phyloP scores from a whole-genome alignment of 495 filamentous ascomycete genomes.

The Neurospora sublineolata region DNA sequence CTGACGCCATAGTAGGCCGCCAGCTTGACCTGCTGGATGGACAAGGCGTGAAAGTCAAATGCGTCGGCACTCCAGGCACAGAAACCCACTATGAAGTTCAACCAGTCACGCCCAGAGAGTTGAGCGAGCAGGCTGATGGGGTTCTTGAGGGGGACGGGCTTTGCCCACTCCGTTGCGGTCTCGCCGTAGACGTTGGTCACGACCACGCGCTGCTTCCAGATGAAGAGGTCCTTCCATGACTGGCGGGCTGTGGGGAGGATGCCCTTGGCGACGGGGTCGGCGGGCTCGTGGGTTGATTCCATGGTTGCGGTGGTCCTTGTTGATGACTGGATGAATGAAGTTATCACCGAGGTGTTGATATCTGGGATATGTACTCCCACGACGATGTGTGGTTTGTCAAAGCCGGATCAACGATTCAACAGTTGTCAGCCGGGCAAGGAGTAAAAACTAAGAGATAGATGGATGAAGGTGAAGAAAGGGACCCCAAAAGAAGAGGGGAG shows the following conservation, averaged over 20 bases:
- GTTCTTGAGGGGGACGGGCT: constrained; percentile 46
- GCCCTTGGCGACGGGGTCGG: constrained; percentile 49
- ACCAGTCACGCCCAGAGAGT: constrained; percentile 45
- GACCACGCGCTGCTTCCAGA: constrained; percentile 54
- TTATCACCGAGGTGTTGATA: background rate
- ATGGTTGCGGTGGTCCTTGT: background rate
- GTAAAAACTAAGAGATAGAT: background rate
- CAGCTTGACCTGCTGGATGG: constrained; percentile 58
- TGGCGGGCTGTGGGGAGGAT: constrained; percentile 47
- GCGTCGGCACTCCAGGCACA: constrained; percentile 57
- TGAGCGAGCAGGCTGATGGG: constrained; percentile 48
- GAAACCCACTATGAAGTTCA: constrained; percentile 55
- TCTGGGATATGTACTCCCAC: background rate
- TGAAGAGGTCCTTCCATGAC: constrained; percentile 50
- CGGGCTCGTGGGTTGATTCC: constrained; percentile 32
- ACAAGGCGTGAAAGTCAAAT: constrained; percentile 68
- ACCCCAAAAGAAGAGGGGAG: background rate
- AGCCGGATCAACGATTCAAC: background rate
- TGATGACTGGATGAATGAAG: background rate
- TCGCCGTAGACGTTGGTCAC: constrained; percentile 49
- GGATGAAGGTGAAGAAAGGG: background rate
- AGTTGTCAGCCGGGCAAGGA: background rate
- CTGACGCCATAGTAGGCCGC: constrained; percentile 50
- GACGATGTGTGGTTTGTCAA: background rate
- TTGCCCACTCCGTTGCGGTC: constrained; percentile 45